Conservation (phyloP, 148 eudicot genomes). For the Silene latifolia region DNA sequence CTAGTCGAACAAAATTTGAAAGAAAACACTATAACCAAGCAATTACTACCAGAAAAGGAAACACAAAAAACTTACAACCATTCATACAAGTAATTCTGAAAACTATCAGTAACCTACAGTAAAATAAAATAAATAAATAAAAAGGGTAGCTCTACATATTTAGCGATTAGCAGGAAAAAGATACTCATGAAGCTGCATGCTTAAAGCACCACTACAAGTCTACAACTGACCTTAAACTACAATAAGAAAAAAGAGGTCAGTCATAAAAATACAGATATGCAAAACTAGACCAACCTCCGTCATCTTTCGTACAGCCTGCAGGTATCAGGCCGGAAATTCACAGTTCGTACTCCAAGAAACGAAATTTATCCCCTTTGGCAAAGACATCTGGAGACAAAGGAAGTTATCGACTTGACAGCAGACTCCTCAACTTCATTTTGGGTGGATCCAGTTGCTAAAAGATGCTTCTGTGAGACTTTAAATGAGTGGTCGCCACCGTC, state of each 20-base stretch:
- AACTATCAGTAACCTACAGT: neutral
- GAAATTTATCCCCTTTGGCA: neutral
- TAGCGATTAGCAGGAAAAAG: neutral
- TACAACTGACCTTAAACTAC: constrained; percentile 3
- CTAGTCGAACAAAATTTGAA: neutral
- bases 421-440: constrained; percentile 61
- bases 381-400: constrained; percentile 29
- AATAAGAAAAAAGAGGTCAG: neutral
- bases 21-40: neutral
- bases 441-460: constrained; percentile 39
- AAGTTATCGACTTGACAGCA: constrained; percentile 56
- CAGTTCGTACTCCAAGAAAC: neutral
- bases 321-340: neutral
- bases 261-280: neutral
- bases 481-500: constrained; percentile 92
- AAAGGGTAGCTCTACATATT: constrained; percentile 3
- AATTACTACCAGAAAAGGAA: neutral
- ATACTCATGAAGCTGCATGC: neutral
- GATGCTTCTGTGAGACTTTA: constrained; percentile 66
- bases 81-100: neutral
- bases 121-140: too few relatives aligned
- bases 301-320: neutral
- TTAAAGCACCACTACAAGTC: neutral
- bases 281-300: constrained; percentile 15
- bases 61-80: neutral